Base-by-base conservation (phyloP, 495 filamentous ascomycete species). In the Beverwykella pulmonaria region DNA sequence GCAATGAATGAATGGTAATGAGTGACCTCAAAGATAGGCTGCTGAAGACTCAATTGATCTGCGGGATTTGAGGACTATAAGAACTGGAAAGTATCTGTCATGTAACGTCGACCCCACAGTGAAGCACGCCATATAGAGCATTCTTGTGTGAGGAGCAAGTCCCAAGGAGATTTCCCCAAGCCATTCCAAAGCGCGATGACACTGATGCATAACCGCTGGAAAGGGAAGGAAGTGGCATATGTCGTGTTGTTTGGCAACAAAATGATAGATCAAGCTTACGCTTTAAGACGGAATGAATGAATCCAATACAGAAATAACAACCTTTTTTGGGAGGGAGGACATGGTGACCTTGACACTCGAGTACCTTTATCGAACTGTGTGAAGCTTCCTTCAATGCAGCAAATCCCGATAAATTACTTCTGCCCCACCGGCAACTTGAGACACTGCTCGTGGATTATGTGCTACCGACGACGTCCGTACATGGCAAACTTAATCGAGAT, bases 11-110 rank as follows among this genome's bases (percentile, higher is more conserved):
- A 54, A 39, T 41, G 19, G 53, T 17, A 25, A 53, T 23, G 48
- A 62, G 48, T 53, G 59, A 62, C 59, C 27, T 50, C 15, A 48
- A 60, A 59, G 57, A 30, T 50, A 50, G 22, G 55, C 30, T 23
- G 53, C 30, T n/a, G 27, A 34, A 26, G 27, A 20, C 30, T 22
- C 6, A 5, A 5, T 12, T 25, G 26, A 5, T 8, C 22, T 22
- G 22, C 19, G 22, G 17, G 22, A 12, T 2, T 22, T 15, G 48
- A 52, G 48, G 14, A n/a, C 22, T 52, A 52, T 52, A 52, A 25
- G 48, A 29, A 52, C 22, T 7, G 5, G 48, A 6, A 7, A 29
- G 48, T 23, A 22, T 52, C 6, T 55, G 4, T n/a, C n/a, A 55
- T 55, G 52, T 55, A 55, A 55, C 52, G 14, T 25, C 22, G 48